A percentile compares a stretch with the other conserved stretches of the same genome.
phyloP scores from a whole-genome alignment of 83 land plant genomes.

The Larix sibirica region DNA sequence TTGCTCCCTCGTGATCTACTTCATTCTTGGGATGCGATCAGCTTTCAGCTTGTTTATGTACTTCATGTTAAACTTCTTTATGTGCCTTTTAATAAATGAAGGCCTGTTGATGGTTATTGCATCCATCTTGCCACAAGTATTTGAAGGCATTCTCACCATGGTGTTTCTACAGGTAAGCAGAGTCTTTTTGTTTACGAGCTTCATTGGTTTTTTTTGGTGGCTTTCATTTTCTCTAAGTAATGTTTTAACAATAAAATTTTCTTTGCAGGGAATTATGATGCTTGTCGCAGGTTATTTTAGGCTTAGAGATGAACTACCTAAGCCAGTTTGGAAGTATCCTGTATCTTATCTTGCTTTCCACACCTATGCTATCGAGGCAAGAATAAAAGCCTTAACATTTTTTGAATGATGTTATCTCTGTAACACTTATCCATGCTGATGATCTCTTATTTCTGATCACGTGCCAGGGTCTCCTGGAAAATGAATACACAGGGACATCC shows the following conservation, averaged over 20 bases:
- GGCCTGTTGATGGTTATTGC: conserved; percentile 64
- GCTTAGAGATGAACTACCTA: conserved; percentile 59
- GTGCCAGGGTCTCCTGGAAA: conserved; percentile 78
- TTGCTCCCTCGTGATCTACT: conserved; percentile 67
- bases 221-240: background rate
- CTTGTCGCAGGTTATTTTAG: conserved; percentile 86
- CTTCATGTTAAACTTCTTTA: conserved; percentile 64
- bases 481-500: conserved; percentile 73
- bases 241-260: background rate
- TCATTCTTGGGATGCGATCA: conserved; percentile 56
- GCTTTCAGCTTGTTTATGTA: conserved; percentile 82
- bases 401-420: background rate
- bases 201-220: background rate
- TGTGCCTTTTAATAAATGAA: conserved; percentile 69
- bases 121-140: conserved; percentile 42
- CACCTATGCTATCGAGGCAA: conserved; percentile 81
- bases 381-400: background rate
- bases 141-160: conserved; percentile 48
- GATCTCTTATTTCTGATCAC: background rate
- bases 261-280: conserved; percentile 80
- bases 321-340: conserved; percentile 84
- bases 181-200: background rate
- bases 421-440: background rate
- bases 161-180: conserved; percentile 50
- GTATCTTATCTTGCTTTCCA: conserved; percentile 87